Evolutionary conservation across 805 yeast genomes (phyloP).

Genomic region (Vanderwaltozyma yarrowii): DNA sequence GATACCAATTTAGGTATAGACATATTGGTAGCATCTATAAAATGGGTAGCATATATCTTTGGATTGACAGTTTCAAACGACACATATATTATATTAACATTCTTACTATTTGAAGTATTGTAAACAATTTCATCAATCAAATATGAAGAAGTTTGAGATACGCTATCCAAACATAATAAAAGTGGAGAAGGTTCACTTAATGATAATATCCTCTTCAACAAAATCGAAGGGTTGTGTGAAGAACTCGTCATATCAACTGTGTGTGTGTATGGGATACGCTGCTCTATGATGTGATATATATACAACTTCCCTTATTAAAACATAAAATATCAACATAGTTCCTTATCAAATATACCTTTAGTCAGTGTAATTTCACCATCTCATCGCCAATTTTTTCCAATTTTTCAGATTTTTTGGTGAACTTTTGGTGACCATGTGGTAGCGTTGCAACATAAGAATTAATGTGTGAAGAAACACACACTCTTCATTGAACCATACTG

Average conservation of each 20-base stretch:
- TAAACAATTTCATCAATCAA: slow-evolving; percentile 50
- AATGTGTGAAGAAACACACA: too few relatives aligned
- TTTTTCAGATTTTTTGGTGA: background rate
- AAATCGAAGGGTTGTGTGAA: slow-evolving; percentile 37
- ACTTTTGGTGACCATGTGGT: too few relatives aligned
- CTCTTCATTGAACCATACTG: too few relatives aligned
- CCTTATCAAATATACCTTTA: background rate
- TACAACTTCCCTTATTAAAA: too few relatives aligned
- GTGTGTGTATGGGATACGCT: too few relatives aligned
- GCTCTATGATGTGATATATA: too few relatives aligned
- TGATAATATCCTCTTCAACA: slow-evolving; percentile 56
- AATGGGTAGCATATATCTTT: slow-evolving; percentile 42
- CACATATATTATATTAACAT: slow-evolving; percentile 38
- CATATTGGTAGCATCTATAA: slow-evolving; percentile 35
- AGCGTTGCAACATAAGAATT: too few relatives aligned
- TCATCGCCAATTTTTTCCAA: background rate
- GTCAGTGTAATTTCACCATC: background rate
- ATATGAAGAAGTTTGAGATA: slow-evolving; percentile 53
- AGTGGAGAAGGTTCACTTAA: slow-evolving; percentile 71
- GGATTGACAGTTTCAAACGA: slow-evolving; percentile 56
- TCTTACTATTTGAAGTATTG: slow-evolving; percentile 23
- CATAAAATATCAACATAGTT: too few relatives aligned
- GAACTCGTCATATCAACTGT: slow-evolving; percentile 31
- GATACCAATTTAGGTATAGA: slow-evolving; percentile 12
- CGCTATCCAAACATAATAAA: slow-evolving; percentile 55